These are phyloP conservation scores for Talaromyces trachyspermus DNA, from an alignment of 495 filamentous ascomycete species.

Conservation along the genomic window DNA sequence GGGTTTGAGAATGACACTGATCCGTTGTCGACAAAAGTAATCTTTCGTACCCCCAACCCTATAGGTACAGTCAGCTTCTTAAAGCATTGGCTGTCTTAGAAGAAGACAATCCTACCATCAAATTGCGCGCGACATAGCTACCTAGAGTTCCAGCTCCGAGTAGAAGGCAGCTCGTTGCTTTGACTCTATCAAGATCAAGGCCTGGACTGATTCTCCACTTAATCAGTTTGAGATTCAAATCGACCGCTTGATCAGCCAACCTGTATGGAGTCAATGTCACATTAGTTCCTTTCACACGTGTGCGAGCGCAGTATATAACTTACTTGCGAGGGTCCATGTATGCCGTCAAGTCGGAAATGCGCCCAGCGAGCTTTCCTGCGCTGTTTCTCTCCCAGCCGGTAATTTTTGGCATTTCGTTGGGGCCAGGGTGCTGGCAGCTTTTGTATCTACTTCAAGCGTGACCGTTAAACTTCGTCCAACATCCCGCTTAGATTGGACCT, in stretches of 20 bases:
- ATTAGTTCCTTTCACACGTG: neutral
- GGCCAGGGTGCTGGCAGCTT: slow-evolving; percentile 21
- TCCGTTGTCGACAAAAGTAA: slow-evolving; percentile 95
- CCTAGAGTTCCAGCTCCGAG: slow-evolving; percentile 94
- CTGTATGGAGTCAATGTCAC: slow-evolving; percentile 19
- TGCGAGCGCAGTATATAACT: neutral
- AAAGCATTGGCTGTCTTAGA: neutral
- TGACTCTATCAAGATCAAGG: slow-evolving; percentile 81
- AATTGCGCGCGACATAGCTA: slow-evolving; percentile 81
- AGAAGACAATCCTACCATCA: slow-evolving; percentile 48
- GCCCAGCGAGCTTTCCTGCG: slow-evolving; percentile 63
- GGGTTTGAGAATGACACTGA: slow-evolving; percentile 95
- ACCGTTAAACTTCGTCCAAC: slow-evolving; percentile 75
- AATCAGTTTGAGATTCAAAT: slow-evolving; percentile 95
- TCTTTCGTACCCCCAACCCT: slow-evolving; percentile 96
- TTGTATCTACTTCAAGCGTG: slow-evolving; percentile 49
- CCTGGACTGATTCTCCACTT: slow-evolving; percentile 94
- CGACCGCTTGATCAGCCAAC: slow-evolving; percentile 91
- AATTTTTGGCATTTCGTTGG: slow-evolving; percentile 64
- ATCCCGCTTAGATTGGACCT: slow-evolving; percentile 65
- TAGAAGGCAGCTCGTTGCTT: slow-evolving; percentile 82
- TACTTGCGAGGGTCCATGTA: slow-evolving; percentile 81
- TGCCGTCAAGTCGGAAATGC: slow-evolving; percentile 71
- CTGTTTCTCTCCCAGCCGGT: slow-evolving; percentile 91
- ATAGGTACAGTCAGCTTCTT: neutral